Percentiles rank a stretch among this genome's conserved stretches.
These are phyloP conservation scores for Chlorella sorokiniana DNA, from an alignment of 139 green algal species.

Conservation along the genomic window DNA sequence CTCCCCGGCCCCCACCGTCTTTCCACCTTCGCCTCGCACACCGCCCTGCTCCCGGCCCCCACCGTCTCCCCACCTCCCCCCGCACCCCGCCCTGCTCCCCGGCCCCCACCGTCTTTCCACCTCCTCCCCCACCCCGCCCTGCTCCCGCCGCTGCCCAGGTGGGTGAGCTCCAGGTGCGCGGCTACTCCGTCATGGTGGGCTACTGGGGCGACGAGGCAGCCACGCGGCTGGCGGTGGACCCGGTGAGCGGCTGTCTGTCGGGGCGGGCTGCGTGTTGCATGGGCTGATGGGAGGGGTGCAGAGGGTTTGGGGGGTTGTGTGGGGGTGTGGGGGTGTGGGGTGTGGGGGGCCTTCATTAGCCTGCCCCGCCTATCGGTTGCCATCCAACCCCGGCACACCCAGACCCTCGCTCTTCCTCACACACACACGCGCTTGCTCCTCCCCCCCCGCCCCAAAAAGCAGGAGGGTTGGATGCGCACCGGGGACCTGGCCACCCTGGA, in stretches of 20 bases:
- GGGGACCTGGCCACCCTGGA: constrained; percentile 46
- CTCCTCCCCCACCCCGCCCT: neutral
- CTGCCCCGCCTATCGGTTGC: too few relatives aligned
- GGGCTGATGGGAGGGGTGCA: too few relatives aligned
- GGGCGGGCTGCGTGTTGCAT: neutral
- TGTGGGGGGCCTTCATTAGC: too few relatives aligned
- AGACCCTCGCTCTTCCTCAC: neutral
- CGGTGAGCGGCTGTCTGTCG: neutral
- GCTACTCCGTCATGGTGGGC: constrained; percentile 40
- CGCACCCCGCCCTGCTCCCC: too few relatives aligned
- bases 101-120: too few relatives aligned
- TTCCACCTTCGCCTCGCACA: too few relatives aligned
- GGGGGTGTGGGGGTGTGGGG: too few relatives aligned
- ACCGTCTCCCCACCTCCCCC: too few relatives aligned
- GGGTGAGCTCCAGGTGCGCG: constrained; percentile 13
- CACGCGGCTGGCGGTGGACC: constrained; percentile 1
- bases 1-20: too few relatives aligned
- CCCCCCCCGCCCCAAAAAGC: neutral
- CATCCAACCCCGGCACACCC: too few relatives aligned
- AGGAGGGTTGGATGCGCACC: constrained; percentile 42
- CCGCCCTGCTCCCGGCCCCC: too few relatives aligned
- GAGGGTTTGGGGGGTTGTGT: neutral
- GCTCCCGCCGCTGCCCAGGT: neutral
- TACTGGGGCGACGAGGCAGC: constrained; percentile 34
- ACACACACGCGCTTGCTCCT: neutral